Base-by-base conservation (phyloP, 495 filamentous ascomycete genomes). In the Entonaema liquescens region DNA sequence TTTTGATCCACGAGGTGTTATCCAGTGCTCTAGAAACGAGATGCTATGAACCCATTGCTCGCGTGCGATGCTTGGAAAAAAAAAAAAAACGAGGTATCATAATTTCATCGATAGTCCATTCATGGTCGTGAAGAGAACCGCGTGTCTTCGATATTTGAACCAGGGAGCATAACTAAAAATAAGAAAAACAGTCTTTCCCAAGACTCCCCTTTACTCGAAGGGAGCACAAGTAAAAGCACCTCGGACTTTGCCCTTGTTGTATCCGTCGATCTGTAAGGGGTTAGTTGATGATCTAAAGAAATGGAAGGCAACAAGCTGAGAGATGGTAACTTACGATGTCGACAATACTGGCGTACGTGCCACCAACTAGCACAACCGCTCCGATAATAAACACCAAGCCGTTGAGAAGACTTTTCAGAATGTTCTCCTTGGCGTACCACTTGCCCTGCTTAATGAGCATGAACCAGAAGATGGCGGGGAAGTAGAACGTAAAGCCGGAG, bases 401-500 rank as follows among this genome's bases (percentile, higher is more conserved):
- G 69, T 90, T 91, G 67, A 84, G 15, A 15, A 80, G 67, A 1
- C 79, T 79, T 67, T 85, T 72, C 1, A 72, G 13, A n/a, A 81
- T 75, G 67, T 90, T 89, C 65, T 78, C 76, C 33, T 69, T 75
- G 9, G 74, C 59, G 47, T 80, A 83, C 69, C 82, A 84, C 33
- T 78, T 78, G 9, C 85, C 89, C 65, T 84, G 79, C 77, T 82
- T 85, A 78, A 90, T 86, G 60, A 89, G 82, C 79, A 81, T 81
- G 79, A 89, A 88, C 88, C 89, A 91, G 80, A 90, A 88, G 23
- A 86, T 75, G 35, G 87, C 86, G 0, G 89, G 88, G 73, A 90
- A 83, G 75, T 89, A 88, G 70, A 89, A 90, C 52, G 85, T 88
- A 75, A 90, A 91, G 65, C 87, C 88, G 28, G 83, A 86, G 60